Evolutionary conservation across 306 rosid species (phyloP).

Genomic region (Prunus padus): DNA sequence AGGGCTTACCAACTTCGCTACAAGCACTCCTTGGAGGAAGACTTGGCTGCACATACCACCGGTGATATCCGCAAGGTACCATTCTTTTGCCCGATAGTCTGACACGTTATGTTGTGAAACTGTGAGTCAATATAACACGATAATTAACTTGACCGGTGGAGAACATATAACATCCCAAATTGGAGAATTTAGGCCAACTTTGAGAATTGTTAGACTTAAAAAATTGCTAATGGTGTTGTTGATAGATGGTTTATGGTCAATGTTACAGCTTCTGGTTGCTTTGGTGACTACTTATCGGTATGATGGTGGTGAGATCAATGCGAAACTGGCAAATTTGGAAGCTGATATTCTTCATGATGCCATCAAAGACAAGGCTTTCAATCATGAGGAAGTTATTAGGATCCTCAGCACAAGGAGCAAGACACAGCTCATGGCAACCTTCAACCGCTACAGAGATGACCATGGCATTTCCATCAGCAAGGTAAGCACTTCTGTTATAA

Average conservation of each 20-base stretch:
- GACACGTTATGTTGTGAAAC: background rate
- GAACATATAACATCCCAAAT: background rate
- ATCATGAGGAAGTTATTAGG: constrained; percentile 63
- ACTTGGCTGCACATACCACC: constrained; percentile 61
- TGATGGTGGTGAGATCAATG: constrained; percentile 30
- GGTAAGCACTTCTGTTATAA: constrained; percentile 28
- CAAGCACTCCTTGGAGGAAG: constrained; percentile 84
- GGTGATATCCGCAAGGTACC: constrained; percentile 75
- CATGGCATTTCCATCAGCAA: constrained; percentile 59
- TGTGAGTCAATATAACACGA: background rate
- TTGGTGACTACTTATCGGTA: constrained; percentile 40
- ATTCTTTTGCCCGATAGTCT: background rate
- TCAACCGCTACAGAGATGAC: constrained; percentile 69
- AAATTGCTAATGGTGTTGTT: constrained; percentile 1
- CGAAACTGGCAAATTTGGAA: constrained; percentile 39
- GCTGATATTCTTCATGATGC: constrained; percentile 70
- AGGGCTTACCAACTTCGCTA: constrained; percentile 70
- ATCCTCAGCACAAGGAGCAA: constrained; percentile 71
- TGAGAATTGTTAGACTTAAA: background rate
- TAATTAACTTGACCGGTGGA: background rate
- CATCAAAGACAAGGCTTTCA: constrained; percentile 56
- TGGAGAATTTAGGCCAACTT: background rate
- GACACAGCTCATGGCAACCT: constrained; percentile 66
- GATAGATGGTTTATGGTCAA: constrained; percentile 1
- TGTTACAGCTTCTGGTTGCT: constrained; percentile 52